Evolutionary conservation across 2,329 filamentous ascomycete genomes (phyloP).

Genomic region (Claviceps purpurea): DNA sequence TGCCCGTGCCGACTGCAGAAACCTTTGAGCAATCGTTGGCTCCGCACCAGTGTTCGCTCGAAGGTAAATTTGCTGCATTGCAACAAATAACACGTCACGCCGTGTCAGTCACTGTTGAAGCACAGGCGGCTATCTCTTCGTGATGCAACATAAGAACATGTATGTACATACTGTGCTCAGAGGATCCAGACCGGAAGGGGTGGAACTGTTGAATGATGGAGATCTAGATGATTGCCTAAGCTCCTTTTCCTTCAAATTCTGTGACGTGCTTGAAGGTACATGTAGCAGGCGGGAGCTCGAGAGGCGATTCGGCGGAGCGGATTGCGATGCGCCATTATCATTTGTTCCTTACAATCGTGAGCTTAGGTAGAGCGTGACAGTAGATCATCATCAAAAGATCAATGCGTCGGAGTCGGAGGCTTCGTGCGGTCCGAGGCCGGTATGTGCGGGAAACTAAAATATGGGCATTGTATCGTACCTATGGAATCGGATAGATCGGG

Average conservation of each 20-base stretch:
- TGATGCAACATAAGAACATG: neutral
- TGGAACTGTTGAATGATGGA: constrained; percentile 12
- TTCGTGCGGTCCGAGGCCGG: neutral
- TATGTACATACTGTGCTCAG: constrained; percentile 21
- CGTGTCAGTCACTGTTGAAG: neutral
- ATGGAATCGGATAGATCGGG: constrained; percentile 16
- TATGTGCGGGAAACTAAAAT: neutral
- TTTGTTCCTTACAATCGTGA: constrained; percentile 4
- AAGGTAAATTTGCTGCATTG: constrained; percentile 25
- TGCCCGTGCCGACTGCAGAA: constrained; percentile 37
- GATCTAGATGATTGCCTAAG: constrained; percentile 15
- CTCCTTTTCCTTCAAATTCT: constrained; percentile 20
- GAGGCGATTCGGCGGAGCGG: constrained; percentile 7
- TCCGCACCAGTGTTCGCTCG: constrained; percentile 23
- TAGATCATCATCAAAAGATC: neutral
- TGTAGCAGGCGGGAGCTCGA: constrained; percentile 25
- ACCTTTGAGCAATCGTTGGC: constrained; percentile 38
- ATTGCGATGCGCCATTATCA: constrained; percentile 3
- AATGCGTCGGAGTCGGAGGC: neutral
- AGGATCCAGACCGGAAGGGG: constrained; percentile 21
- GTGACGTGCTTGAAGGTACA: constrained; percentile 52
- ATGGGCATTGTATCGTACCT: constrained; percentile 13
- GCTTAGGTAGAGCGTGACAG: neutral
- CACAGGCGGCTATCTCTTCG: too few relatives aligned
- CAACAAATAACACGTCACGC: neutral